Evolutionary conservation across 2,329 filamentous ascomycete species (phyloP).

Genomic region (Colletotrichum brevisporum): DNA sequence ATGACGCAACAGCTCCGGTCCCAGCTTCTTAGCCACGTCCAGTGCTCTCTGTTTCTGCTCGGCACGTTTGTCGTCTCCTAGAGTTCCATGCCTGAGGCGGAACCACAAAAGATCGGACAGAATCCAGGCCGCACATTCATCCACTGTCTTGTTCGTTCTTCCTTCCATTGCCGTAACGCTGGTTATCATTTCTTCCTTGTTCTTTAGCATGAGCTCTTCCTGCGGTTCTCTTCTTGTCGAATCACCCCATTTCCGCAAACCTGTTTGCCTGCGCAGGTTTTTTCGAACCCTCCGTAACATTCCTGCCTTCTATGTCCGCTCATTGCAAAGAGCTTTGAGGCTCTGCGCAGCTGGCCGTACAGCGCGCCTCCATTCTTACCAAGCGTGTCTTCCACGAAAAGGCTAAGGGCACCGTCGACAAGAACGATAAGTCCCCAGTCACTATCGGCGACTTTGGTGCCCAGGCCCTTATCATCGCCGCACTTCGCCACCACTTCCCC

Average conservation of each 20-base stretch:
- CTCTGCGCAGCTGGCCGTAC: conserved; percentile 91
- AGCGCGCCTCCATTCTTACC: conserved; percentile 75
- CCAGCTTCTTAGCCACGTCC: conserved; percentile 2
- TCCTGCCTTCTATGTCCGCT: conserved; percentile 51
- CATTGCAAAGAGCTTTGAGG: conserved; percentile 86
- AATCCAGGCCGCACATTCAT: conserved; percentile 9
- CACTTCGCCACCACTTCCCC: conserved; percentile 91
- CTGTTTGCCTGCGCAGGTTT: conserved; percentile 39
- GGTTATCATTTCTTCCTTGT: too few species aligned
- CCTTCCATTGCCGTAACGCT: conserved; percentile 40
- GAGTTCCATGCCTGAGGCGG: conserved; percentile 33
- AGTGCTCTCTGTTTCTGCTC: conserved; percentile 1
- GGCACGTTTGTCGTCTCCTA: conserved; percentile 10
- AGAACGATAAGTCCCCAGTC: conserved; percentile 96
- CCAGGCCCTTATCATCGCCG: conserved; percentile 94
- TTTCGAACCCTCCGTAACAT: conserved; percentile 34
- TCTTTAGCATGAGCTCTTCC: conserved; percentile 43
- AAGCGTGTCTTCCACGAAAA: conserved; percentile 78
- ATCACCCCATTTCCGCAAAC: conserved; percentile 19
- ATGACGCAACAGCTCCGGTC: conserved; percentile 35
- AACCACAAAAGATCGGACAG: conserved; percentile 32
- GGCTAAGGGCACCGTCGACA: conserved; percentile 93
- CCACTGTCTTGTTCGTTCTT: conserved; percentile 32
- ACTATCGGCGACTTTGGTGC: conserved; percentile 99
- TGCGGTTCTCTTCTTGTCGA: conserved; percentile 44